Base-by-base conservation (phyloP, 2,329 filamentous ascomycete genomes). In the Neoscytalidium dimidiatum region DNA sequence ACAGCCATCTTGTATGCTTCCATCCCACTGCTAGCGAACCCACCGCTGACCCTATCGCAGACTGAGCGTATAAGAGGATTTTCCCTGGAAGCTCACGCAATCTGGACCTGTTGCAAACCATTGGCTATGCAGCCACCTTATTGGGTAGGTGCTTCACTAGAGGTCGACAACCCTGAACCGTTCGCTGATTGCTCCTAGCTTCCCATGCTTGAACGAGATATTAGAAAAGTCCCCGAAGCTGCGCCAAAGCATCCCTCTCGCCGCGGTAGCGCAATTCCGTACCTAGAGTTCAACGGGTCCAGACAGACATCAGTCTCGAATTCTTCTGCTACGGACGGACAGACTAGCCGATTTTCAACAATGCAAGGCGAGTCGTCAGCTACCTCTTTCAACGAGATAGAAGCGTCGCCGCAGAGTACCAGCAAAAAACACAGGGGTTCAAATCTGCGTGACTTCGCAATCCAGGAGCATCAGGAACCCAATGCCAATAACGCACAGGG, bases 31-130 rank as follows among this genome's bases (percentile, higher is more conserved):
- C 26, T 35, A 17, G 7, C n/a, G 41, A 21, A 29, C 21, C 4
- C 29, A 17, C 4, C 14, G 26, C 26, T 64, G 11, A 44, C 43
- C 33, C 6, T 9, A 29, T 21, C 9, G 6, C n/a, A 79, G 77
- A 74, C 78, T 19, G 83, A 86, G 68, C 78, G 83, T 33, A 79
- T 86, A 9, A 77, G 81, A 35, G 83, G 83, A 4, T 86, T 86
- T 68, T 85, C 83, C 1, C 69, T 86, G 9, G 82, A 85, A 69
- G 80, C 80, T 35, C 83, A 85, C 70, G 82, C 83, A 31, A 78
- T 85, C 5, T 84, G 82, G 77, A 75, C 77, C 41, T 81, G 80
- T 53, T 80, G 78, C 69, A 78, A 79, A 65, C 79, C 81, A 2
- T 69, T 66, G 28, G 74, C 78, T 43, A 80, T 84, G 71, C 75